Percentiles rank a stretch among this genome's conserved stretches.
These are phyloP conservation scores for Ophiocordyceps camponoti-saundersi DNA, from an alignment of 2,329 filamentous ascomycete genomes.

Conservation along the genomic window DNA sequence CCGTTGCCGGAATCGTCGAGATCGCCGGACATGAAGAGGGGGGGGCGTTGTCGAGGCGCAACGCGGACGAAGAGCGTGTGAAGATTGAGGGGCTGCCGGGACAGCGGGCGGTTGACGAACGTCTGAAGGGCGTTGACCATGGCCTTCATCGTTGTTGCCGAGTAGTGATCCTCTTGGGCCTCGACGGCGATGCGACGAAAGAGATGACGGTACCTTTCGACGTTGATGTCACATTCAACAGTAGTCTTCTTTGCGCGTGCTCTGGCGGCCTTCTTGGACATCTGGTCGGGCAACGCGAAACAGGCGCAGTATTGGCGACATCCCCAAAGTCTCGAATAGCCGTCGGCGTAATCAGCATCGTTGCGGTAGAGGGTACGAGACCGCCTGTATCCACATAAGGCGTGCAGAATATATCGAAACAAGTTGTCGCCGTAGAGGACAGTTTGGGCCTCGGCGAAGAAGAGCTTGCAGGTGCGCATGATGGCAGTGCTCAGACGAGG, in stretches of 20 bases:
- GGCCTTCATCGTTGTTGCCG: constrained; percentile 7
- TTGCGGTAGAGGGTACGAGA: constrained; percentile 5
- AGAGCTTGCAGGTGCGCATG: constrained; percentile 15
- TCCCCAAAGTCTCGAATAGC: neutral
- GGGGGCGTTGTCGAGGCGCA: no score
- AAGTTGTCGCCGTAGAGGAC: constrained; percentile 30
- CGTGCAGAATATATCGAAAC: constrained; percentile 28
- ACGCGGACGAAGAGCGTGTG: constrained; percentile 26
- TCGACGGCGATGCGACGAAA: constrained; percentile 25
- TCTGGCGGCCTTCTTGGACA: neutral
- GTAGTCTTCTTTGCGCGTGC: neutral
- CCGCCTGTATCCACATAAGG: constrained; percentile 9
- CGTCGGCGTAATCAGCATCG: constrained; percentile 5
- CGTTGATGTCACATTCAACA: constrained; percentile 11
- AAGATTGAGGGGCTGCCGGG: constrained; percentile 10
- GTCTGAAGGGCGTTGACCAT: constrained; percentile 19
- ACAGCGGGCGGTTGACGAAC: constrained; percentile 11
- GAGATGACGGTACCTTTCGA: constrained; percentile 17
- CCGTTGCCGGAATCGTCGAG: neutral
- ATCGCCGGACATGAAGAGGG: constrained; percentile 1
- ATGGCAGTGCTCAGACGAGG: constrained; percentile 20
- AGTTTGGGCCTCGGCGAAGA: constrained; percentile 19
- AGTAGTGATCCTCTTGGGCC: constrained; percentile 22
- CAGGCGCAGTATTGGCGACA: neutral
- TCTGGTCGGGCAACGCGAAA: neutral